Evolutionary conservation across 768 basidiomycete species (phyloP), one percentile per base, ranked within the genome.

Genomic region (Crepidotus variabilis): DNA sequence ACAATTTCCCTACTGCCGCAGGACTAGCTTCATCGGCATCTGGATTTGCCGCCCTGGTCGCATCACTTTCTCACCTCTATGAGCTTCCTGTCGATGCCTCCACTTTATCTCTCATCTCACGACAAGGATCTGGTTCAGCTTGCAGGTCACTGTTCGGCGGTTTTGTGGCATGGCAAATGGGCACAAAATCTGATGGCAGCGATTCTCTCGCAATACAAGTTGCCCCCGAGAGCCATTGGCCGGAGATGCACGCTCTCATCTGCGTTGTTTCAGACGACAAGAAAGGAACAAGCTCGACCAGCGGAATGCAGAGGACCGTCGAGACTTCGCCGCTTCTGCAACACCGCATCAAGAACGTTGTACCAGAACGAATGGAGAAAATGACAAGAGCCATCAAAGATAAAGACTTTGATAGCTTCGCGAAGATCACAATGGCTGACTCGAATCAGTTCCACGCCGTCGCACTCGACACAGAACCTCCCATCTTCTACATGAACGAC

Each of bases 401-500:
- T 1, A 82, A 78, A 61, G 90, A 98, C 72, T 99, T 99, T 69
- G 86, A 94, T 64, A 61, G 83, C 0, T 99, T 99, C 62, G 97
- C 94, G 0, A 74, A 76, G 58, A 83, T 98, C 70, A 99, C 97
- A 20, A 99, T 98, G 94, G 85, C 83, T 50, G 97, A 99, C 70
- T 96, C 94, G 51, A 99, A 99, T 76, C 90, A 93, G 76, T 99
- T 99, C 85, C 97, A 99, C 68, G 94, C 97, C 23, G 93, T 98
- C 61, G 91, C 90, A 50, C 87, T 98, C 61, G 97, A 99, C 74
- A 98, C 97, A 0, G 85, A 89, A 45, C 97, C 97, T 0, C 97
- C 97, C 45, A 98, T 98, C 72, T 98, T 99, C 72, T 99, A 99
- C 79, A 87, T 99, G 85, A 98, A 98, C 77, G 97, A 99, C 72